Evolutionary conservation across 257 asterid species (phyloP).

Genomic region (Lycium barbarum): DNA sequence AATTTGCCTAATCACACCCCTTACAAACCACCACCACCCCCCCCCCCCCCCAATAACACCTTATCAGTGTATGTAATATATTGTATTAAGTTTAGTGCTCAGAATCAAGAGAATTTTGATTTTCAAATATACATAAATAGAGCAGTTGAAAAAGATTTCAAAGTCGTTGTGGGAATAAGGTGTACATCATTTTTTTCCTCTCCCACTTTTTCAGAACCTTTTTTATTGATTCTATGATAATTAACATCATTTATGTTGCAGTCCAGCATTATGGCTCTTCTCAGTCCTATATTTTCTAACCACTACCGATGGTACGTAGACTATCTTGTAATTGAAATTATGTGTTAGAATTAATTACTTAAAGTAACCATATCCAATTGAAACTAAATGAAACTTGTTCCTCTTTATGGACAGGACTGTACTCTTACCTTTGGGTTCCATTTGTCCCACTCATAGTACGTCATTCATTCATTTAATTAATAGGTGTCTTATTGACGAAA

Average conservation of each 20-base stretch:
- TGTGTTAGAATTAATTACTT: not conserved
- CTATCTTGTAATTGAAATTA: not conserved
- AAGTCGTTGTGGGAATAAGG: constrained; percentile 42
- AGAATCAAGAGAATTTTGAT: constrained; percentile 32
- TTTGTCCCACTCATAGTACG: constrained; percentile 35
- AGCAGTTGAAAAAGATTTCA: constrained; percentile 40
- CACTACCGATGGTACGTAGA: constrained; percentile 32
- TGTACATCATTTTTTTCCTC: not conserved
- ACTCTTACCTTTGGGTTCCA: constrained; percentile 36
- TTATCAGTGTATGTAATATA: not conserved
- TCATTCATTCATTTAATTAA: not conserved
- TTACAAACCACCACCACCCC: not conserved
- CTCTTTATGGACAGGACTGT: constrained; percentile 27
- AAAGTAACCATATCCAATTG: not conserved
- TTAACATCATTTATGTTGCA: constrained; percentile 4
- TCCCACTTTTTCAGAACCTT: not conserved
- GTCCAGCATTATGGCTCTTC: constrained; percentile 35
- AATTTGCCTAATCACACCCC: too few relatives aligned
- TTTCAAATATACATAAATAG: constrained; percentile 39
- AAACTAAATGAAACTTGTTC: constrained; percentile 4
- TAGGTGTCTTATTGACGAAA: not conserved
- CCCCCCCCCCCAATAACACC: not conserved
- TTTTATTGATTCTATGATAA: not conserved
- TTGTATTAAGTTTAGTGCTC: not conserved
- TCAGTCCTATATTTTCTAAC: constrained; percentile 29